Percentiles rank a stretch among this genome's conserved stretches.
These are phyloP conservation scores for Magnusiomyces starmeri DNA, from an alignment of 1,139 yeast species.

Conservation along the genomic window DNA sequence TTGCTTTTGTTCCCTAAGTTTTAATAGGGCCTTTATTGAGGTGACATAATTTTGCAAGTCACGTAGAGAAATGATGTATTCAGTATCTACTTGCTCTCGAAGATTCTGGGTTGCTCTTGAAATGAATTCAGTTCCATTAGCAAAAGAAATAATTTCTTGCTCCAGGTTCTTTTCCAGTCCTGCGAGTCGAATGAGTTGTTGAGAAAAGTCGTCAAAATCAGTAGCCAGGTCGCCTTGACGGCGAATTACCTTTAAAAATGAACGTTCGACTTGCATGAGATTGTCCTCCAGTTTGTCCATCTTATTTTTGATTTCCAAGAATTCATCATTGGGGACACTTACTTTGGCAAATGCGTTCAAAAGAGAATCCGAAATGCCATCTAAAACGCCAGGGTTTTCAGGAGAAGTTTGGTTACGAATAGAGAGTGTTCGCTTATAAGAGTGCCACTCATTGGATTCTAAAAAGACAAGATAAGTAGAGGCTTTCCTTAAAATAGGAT, in stretches of 20 bases:
- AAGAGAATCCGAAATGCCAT: conserved; percentile 71
- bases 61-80: conserved; percentile 72
- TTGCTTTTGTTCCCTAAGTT: conserved; percentile 83
- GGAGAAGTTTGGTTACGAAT: conserved; percentile 19
- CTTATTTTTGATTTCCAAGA: conserved; percentile 74
- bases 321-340: conserved; percentile 68
- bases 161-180: conserved; percentile 43
- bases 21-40: conserved; percentile 67
- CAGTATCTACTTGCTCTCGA: conserved; percentile 65
- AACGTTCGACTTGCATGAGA: conserved; percentile 66
- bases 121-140: conserved; percentile 45
- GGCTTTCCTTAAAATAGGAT: conserved; percentile 64
- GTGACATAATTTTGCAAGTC: conserved; percentile 83
- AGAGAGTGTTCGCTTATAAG: conserved; percentile 55
- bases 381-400: conserved; percentile 40
- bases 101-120: conserved; percentile 42
- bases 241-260: conserved; percentile 64
- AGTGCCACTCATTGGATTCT: conserved; percentile 77
- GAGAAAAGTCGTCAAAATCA: conserved; percentile 67
- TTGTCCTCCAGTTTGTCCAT: conserved; percentile 81
- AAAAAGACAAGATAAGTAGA: conserved; percentile 68
- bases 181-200: conserved; percentile 63
- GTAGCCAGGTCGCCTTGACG: conserved; percentile 64
- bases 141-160: conserved; percentile 47
- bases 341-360: conserved; percentile 87